These are phyloP conservation scores for Schizochytrium sp. DNA, from an alignment of 108 stramenopile species.

Conservation along the genomic window DNA sequence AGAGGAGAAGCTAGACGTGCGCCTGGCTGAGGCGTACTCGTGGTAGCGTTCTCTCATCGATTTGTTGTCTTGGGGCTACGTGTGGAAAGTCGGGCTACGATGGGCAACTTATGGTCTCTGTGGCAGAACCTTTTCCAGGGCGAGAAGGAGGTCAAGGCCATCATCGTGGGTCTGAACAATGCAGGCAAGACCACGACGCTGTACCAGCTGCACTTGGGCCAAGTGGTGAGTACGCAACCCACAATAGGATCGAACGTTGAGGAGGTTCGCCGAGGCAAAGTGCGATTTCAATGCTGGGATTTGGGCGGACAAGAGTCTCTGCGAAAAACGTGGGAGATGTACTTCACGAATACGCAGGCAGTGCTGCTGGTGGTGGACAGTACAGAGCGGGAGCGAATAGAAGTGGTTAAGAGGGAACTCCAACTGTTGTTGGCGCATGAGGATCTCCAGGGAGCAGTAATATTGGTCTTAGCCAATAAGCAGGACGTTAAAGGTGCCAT, in stretches of 20 bases:
- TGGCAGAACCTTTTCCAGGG: conserved; percentile 41
- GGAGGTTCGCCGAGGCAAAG: conserved; percentile 52
- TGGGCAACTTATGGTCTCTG: conserved; percentile 29
- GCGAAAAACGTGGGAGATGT: conserved; percentile 57
- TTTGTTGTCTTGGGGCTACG: too few relatives aligned
- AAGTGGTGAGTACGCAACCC: conserved; percentile 58
- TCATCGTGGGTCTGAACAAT: conserved; percentile 54
- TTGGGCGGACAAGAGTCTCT: conserved; percentile 57
- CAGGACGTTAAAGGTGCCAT: conserved; percentile 78
- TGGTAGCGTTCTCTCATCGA: too few relatives aligned
- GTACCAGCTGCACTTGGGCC: conserved; percentile 52
- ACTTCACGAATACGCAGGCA: conserved; percentile 59
- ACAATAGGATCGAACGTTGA: conserved; percentile 59
- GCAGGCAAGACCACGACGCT: conserved; percentile 62
- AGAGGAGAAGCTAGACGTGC: neutral
- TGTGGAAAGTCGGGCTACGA: neutral
- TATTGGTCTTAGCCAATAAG: conserved; percentile 82
- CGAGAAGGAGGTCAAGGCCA: conserved; percentile 27
- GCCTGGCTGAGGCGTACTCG: neutral
- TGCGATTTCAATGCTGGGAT: conserved; percentile 50
- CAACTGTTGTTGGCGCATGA: conserved; percentile 68
- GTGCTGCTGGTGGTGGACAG: conserved; percentile 72
- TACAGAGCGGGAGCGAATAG: conserved; percentile 68
- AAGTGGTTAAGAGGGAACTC: conserved; percentile 69
- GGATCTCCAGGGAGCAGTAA: conserved; percentile 75